Evolutionary conservation across 495 filamentous ascomycete species (phyloP), one percentile per base, ranked within the genome.

Genomic region (Trichoderma gamsii): DNA sequence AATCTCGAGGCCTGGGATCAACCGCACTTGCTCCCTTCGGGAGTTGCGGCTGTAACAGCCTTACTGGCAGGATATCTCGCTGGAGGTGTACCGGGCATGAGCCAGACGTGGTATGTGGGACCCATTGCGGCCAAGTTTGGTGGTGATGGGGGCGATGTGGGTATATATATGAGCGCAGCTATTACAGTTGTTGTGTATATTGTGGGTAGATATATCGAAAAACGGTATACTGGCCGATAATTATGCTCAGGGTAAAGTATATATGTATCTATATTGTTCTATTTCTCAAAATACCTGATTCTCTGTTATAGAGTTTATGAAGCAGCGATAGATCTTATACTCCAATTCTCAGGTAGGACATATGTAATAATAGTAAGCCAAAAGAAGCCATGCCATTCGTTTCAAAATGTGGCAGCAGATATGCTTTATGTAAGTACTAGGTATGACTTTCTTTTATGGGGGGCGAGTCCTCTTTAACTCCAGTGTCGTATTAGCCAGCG

Each of bases 71-170:
- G 51, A 23, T 56, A 56, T 25, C 21, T 21, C 8, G 51, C 51
- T 4, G 51, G 51, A 21, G 51, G 51, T 56, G 51, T 56, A 56
- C 51, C 51, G 8, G 51, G 51, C 16, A 56, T 56, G 51, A 56
- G 51, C 51, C 51, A 56, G 51, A 56, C 51, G 51, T 56, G 51
- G 51, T 56, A 56, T 25, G n/a, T 56, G n/a, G 51, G 51, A 21
- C 51, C 51, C 21, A 56, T 56, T 56, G 51, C 51, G 51, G 51
- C 51, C 51, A 56, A 56, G 51, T 56, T 56, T 56, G 51, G 51
- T 21, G 51, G 51, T 7, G 51, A 56, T 23, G 51, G 51, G 4
- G 51, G 51, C 9, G 51, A 56, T 7, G 21, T 25, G n/a, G 51
- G 51, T 12, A 56, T 56, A 56, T 56, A 56, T 25, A 56, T 56